phyloP scores from a whole-genome alignment of 1,284 basidiomycete species.

The Irpex sp. region DNA sequence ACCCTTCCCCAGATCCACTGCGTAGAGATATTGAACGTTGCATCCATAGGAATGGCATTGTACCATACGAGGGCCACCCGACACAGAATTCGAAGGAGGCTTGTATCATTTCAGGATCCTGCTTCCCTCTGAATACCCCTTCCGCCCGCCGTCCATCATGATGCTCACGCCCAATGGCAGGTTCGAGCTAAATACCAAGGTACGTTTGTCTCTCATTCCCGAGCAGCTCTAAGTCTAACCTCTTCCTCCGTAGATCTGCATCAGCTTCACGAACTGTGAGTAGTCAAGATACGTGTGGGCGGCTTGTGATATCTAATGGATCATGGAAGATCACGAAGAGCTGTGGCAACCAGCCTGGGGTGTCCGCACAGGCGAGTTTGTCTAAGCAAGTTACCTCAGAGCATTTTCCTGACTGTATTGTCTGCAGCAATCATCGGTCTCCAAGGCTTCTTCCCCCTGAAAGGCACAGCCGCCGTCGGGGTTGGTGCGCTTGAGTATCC shows the following conservation, averaged over 20 bases:
- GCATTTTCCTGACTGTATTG: neutral
- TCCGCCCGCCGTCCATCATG: slow-evolving; percentile 90
- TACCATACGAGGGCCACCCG: slow-evolving; percentile 83
- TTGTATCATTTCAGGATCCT: slow-evolving; percentile 90
- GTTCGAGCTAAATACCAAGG: slow-evolving; percentile 95
- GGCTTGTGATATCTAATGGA: slow-evolving; percentile 14
- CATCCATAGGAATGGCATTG: slow-evolving; percentile 90
- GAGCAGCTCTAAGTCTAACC: neutral
- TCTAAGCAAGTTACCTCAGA: neutral
- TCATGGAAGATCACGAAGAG: slow-evolving; percentile 71
- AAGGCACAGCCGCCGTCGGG: slow-evolving; percentile 84
- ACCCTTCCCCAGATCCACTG: neutral
- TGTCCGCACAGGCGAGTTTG: slow-evolving; percentile 74
- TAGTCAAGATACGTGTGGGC: slow-evolving; percentile 19
- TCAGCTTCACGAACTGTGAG: slow-evolving; percentile 85
- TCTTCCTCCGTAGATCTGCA: slow-evolving; percentile 67
- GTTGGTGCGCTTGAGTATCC: slow-evolving; percentile 87
- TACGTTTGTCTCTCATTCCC: slow-evolving; percentile 28
- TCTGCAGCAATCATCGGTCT: slow-evolving; percentile 78
- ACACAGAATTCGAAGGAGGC: slow-evolving; percentile 88
- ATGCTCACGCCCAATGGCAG: slow-evolving; percentile 93
- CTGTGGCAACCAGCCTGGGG: slow-evolving; percentile 98
- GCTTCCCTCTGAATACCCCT: slow-evolving; percentile 90
- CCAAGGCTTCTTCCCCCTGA: slow-evolving; percentile 87
- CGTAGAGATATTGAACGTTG: neutral